Evolutionary conservation across 352 stramenopile genomes (phyloP).

Genomic region (Pythium biforme): DNA sequence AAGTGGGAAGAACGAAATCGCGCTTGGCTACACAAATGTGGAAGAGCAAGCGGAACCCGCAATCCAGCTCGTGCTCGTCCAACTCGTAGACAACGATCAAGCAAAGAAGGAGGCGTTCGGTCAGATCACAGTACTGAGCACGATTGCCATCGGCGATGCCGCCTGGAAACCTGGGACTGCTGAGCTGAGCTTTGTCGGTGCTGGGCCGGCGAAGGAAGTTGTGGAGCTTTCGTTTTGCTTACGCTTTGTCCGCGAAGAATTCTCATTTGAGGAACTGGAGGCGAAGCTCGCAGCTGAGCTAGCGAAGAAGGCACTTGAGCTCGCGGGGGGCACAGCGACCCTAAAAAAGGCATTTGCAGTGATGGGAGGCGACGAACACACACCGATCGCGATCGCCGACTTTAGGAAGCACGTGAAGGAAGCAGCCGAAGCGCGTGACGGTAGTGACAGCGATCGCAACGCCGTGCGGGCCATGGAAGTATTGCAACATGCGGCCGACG

Average conservation of each 20-base stretch:
- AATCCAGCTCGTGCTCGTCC: constrained; percentile 33
- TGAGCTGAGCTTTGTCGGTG: neutral
- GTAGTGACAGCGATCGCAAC: neutral
- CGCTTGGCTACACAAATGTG: constrained; percentile 33
- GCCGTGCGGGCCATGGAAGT: constrained; percentile 21
- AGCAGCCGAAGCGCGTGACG: neutral
- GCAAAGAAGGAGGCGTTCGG: constrained; percentile 28
- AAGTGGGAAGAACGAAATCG: constrained; percentile 6
- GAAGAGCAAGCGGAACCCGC: constrained; percentile 27
- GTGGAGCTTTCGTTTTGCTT: constrained; percentile 21
- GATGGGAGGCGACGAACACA: constrained; percentile 39
- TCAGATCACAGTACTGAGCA: constrained; percentile 26
- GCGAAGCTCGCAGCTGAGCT: constrained; percentile 14
- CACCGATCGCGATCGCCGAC: constrained; percentile 29
- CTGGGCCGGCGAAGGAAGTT: neutral
- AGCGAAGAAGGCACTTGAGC: constrained; percentile 21
- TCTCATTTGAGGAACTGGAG: constrained; percentile 29
- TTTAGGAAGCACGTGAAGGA: constrained; percentile 31
- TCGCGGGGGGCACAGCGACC: constrained; percentile 39
- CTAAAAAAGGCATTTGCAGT: constrained; percentile 44
- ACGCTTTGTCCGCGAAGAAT: constrained; percentile 23
- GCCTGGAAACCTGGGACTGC: constrained; percentile 9
- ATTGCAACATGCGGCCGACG: constrained; percentile 36
- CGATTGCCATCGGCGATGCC: constrained; percentile 1
- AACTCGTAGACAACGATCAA: constrained; percentile 6